phyloP scores from a whole-genome alignment of 805 yeast species.

The Candida awuae region DNA sequence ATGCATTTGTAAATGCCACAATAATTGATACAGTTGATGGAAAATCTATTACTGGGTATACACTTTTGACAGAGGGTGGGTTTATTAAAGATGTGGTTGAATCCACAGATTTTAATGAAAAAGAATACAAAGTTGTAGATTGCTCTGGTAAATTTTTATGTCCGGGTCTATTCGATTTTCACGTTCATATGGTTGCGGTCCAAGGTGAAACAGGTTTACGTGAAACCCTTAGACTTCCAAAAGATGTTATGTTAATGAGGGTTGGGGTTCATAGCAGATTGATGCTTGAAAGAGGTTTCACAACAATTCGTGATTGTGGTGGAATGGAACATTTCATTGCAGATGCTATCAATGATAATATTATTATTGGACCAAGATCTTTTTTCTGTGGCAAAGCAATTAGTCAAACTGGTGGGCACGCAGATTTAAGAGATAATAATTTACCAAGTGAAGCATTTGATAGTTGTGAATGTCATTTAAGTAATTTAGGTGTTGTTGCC shows the following conservation, averaged over 20 bases:
- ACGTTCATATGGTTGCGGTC: conserved; percentile 21
- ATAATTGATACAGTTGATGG: conserved; percentile 19
- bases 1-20: conserved; percentile 17
- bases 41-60: conserved; percentile 9
- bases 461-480: conserved; percentile 22
- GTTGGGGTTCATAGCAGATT: conserved; percentile 14
- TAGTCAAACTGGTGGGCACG: conserved; percentile 28
- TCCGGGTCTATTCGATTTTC: conserved; percentile 25
- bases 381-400: conserved; percentile 22
- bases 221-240: conserved; percentile 17
- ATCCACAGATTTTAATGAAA: conserved; percentile 5
- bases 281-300: conserved; percentile 24
- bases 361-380: conserved; percentile 23
- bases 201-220: conserved; percentile 21
- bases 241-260: conserved; percentile 19
- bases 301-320: conserved; percentile 21
- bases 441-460: conserved; percentile 21
- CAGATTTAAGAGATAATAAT: conserved; percentile 19
- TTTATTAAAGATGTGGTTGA: conserved; percentile 7
- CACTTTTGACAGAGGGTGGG: conserved; percentile 19
- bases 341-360: conserved; percentile 23
- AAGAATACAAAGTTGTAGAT: conserved; percentile 15
- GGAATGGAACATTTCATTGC: conserved; percentile 20
- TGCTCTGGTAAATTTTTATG: conserved; percentile 22
- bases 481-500: conserved; percentile 18